These are phyloP conservation scores for Danielia reshetovae DNA, from an alignment of 805 yeast genomes.

Conservation along the genomic window DNA sequence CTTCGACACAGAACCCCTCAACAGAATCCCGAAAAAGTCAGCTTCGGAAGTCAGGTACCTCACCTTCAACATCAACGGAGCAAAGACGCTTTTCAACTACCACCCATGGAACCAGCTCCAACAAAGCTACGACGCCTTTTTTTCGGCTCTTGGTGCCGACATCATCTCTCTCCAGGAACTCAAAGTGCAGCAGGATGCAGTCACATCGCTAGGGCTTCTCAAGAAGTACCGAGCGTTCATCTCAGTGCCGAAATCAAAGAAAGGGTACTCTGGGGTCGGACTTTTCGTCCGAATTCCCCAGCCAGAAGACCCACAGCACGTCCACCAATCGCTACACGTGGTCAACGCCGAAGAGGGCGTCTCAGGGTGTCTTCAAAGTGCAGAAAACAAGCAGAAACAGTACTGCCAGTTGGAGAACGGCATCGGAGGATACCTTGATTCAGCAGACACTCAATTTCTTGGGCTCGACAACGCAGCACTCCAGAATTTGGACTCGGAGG, in stretches of 20 bases:
- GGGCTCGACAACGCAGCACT: constrained; percentile 12
- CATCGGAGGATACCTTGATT: constrained; percentile 71
- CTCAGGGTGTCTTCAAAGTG: constrained; percentile 53
- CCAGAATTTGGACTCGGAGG: constrained; percentile 65
- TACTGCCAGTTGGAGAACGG: constrained; percentile 17
- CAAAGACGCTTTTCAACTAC: constrained; percentile 73
- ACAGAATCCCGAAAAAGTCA: constrained; percentile 8
- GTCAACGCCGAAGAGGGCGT: constrained; percentile 86
- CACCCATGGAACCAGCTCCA: constrained; percentile 70
- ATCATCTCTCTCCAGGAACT: constrained; percentile 85
- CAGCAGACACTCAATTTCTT: constrained; percentile 29
- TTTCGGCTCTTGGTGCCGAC: constrained; percentile 61
- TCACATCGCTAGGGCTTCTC: constrained; percentile 43
- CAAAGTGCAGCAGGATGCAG: constrained; percentile 43
- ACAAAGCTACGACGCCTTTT: constrained; percentile 39
- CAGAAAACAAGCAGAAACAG: neutral
- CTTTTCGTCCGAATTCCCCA: constrained; percentile 61
- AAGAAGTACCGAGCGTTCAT: constrained; percentile 62
- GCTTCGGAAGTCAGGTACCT: constrained; percentile 41
- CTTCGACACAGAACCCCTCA: constrained; percentile 7
- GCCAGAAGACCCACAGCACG: constrained; percentile 36
- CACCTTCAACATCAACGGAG: constrained; percentile 83
- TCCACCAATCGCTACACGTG: constrained; percentile 45
- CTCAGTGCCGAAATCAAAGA: constrained; percentile 60
- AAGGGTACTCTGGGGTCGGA: constrained; percentile 92